These are phyloP conservation scores for Picocystis salinarum DNA, from an alignment of 139 green algal species.

Conservation along the genomic window DNA sequence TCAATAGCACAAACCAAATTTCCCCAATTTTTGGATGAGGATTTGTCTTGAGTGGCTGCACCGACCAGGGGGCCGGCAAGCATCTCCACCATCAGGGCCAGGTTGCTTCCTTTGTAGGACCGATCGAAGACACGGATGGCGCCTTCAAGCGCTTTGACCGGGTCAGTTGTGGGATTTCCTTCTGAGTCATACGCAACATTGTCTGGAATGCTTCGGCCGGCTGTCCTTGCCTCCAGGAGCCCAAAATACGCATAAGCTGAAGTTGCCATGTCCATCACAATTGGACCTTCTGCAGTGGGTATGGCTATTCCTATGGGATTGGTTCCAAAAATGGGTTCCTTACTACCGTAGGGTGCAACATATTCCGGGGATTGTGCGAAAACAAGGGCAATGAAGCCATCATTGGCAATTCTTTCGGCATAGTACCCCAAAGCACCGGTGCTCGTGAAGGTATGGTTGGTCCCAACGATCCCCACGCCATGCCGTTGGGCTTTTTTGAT, in stretches of 20 bases:
- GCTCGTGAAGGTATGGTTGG: slow-evolving; percentile 39
- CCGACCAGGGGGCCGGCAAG: slow-evolving; percentile 43
- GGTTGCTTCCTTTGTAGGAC: slow-evolving; percentile 45
- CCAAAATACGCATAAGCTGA: slow-evolving; percentile 50
- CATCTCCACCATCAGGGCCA: slow-evolving; percentile 57
- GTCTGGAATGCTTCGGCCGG: slow-evolving; percentile 27
- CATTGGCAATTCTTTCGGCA: slow-evolving; percentile 24
- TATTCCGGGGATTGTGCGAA: slow-evolving; percentile 57
- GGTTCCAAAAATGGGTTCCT: slow-evolving; percentile 55
- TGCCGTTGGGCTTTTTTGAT: slow-evolving; percentile 24
- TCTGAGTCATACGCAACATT: slow-evolving; percentile 35
- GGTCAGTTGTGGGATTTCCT: slow-evolving; percentile 39
- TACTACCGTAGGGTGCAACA: slow-evolving; percentile 44
- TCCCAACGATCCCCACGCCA: slow-evolving; percentile 49
- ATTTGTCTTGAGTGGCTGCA: slow-evolving; percentile 47
- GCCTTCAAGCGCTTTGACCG: slow-evolving; percentile 34
- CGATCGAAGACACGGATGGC: slow-evolving; percentile 51
- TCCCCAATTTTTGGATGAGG: slow-evolving; percentile 46
- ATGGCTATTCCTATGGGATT: slow-evolving; percentile 55
- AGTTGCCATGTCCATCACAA: slow-evolving; percentile 56
- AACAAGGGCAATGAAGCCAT: slow-evolving; percentile 45
- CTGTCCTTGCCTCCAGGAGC: slow-evolving; percentile 45
- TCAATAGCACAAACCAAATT: slow-evolving; percentile 51
- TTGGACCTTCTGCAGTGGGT: slow-evolving; percentile 11
- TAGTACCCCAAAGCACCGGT: slow-evolving; percentile 54